phyloP scores from a whole-genome alignment of 2,329 filamentous ascomycete species.

The Sporothrix phasma region DNA sequence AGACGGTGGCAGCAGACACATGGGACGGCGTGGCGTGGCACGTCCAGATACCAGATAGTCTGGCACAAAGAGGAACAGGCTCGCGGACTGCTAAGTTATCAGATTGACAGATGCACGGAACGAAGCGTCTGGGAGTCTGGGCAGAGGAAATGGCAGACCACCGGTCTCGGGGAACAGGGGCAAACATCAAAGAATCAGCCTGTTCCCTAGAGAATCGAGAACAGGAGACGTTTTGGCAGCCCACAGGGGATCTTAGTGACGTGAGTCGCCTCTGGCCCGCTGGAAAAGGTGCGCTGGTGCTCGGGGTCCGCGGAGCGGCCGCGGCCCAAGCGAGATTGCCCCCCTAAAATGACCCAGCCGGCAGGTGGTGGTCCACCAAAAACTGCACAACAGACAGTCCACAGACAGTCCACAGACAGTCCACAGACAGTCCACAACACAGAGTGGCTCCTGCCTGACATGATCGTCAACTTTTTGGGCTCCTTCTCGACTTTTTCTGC shows the following conservation, averaged over 20 bases:
- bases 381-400: background rate
- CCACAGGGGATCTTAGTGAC: background rate
- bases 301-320: conserved; percentile 5
- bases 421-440: background rate
- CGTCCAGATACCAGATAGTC: background rate
- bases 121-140: background rate
- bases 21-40: conserved; percentile 15
- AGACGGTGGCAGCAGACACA: background rate
- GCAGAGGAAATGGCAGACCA: background rate
- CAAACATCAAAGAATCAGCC: too few relatives aligned
- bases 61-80: background rate
- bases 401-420: too few relatives aligned
- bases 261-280: background rate
- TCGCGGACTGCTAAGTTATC: background rate
- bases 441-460: background rate
- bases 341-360: background rate
- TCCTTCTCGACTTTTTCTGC: background rate
- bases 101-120: background rate
- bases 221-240: background rate
- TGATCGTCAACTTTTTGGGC: background rate
- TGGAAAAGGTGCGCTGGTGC: background rate
- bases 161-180: background rate
- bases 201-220: too few relatives aligned
- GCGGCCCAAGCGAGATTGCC: conserved; percentile 11
- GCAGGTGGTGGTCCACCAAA: background rate